Conservation (phyloP, 148 eudicot genomes). For the Rhododendron ferrugineum region DNA sequence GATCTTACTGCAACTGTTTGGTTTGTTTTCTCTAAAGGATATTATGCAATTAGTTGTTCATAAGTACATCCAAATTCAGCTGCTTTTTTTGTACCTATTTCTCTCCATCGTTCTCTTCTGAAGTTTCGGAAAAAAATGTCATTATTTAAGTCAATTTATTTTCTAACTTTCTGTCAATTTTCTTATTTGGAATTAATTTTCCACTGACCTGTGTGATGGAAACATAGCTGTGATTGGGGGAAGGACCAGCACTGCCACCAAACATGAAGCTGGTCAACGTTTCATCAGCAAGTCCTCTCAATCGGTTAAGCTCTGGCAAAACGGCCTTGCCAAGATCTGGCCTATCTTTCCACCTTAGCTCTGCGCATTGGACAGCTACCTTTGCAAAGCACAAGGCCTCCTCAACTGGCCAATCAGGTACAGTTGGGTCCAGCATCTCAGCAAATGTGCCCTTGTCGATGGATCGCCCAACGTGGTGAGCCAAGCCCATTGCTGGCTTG, state of each 20-base stretch:
- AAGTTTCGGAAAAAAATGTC: background rate
- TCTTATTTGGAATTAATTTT: background rate
- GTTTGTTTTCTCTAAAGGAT: background rate
- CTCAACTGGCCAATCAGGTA: conserved; percentile 63
- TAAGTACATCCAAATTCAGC: background rate
- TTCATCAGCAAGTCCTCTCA: conserved; percentile 56
- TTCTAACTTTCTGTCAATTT: background rate
- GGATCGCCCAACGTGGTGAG: conserved; percentile 36
- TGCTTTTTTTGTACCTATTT: background rate
- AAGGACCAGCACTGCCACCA: conserved; percentile 17
- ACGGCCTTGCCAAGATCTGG: conserved; percentile 64
- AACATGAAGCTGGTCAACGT: conserved; percentile 28
- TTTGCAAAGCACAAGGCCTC: conserved; percentile 50
- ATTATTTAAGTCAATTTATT: too few species aligned
- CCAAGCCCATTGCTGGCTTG: conserved; percentile 56
- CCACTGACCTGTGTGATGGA: conserved; percentile 34
- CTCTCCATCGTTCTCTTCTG: background rate
- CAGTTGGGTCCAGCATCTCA: conserved; percentile 49
- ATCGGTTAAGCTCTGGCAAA: conserved; percentile 46
- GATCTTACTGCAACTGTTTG: background rate
- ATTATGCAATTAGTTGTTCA: background rate
- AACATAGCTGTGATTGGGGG: conserved; percentile 23
- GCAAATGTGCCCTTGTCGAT: conserved; percentile 39
- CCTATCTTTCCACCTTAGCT: conserved; percentile 51
- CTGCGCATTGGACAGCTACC: conserved; percentile 49